These are phyloP conservation scores for Chaetomium fimeti DNA, from an alignment of 495 filamentous ascomycete genomes.

Conservation along the genomic window DNA sequence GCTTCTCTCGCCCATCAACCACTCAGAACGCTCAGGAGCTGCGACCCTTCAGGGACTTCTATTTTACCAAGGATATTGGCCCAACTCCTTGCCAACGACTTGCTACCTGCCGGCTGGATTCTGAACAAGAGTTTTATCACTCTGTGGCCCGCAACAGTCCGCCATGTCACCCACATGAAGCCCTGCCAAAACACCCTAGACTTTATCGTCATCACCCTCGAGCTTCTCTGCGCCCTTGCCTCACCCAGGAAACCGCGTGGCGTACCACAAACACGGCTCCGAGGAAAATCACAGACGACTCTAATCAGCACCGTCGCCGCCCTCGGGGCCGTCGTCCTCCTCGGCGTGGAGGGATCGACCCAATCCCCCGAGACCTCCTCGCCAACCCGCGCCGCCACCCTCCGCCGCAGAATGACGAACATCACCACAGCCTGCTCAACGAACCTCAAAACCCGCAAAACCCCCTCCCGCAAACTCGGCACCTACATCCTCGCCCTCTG, in stretches of 20 bases:
- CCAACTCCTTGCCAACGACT: slow-evolving; percentile 33
- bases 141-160: slow-evolving; percentile 39
- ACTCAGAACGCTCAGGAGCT: slow-evolving; percentile 34
- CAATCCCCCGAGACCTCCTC: neutral
- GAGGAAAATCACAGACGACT: slow-evolving; percentile 21
- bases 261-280: slow-evolving; percentile 20
- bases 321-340: slow-evolving; percentile 27
- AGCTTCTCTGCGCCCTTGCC: slow-evolving; percentile 35
- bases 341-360: slow-evolving; percentile 21
- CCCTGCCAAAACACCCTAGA: slow-evolving; percentile 36
- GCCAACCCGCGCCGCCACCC: neutral
- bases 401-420: slow-evolving; percentile 26
- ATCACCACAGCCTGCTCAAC: slow-evolving; percentile 24
- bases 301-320: slow-evolving; percentile 24
- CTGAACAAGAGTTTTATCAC: slow-evolving; percentile 41
- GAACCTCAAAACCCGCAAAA: slow-evolving; percentile 16
- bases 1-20: slow-evolving; percentile 29
- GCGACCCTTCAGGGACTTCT: slow-evolving; percentile 26
- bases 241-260: slow-evolving; percentile 15
- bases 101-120: slow-evolving; percentile 47
- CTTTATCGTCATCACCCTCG: slow-evolving; percentile 39
- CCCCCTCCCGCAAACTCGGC: slow-evolving; percentile 23
- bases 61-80: slow-evolving; percentile 42
- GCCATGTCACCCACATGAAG: slow-evolving; percentile 32
- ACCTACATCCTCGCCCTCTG: slow-evolving; percentile 34